Evolutionary conservation across 2,329 filamentous ascomycete genomes (phyloP), one percentile per base, ranked within the genome.

Genomic region (Ophiostoma quercus): DNA sequence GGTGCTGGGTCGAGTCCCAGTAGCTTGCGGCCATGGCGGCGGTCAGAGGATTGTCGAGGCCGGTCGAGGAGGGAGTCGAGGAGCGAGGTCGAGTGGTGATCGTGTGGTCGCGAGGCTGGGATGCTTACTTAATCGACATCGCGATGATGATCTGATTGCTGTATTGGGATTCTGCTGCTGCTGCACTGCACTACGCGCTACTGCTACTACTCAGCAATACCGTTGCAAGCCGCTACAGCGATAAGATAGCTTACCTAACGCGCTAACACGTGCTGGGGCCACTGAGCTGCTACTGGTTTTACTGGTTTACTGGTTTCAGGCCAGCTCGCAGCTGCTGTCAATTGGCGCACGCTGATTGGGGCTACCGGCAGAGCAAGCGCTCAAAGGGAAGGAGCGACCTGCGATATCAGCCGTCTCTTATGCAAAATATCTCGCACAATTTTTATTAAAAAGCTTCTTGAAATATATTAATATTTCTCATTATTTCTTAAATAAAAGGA

Each of bases 1-100:
- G 90, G 75, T 90, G 87, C 81, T 99, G 95, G 34, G 92, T 95
- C 69, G 95, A 98, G 73, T 92, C 90, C 94, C 94, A 99, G 82
- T 94, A 99, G 80, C 94, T 97, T 77, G 94, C 92, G 43, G 94
- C 92, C 94, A 97, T 97, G 68, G 37, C 60, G 34, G 34, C 34
- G 34, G 34, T 34, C 4, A 8, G 34, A 34, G 34, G 32, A 34
- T 34, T 34, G 34, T 34, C 3, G 34, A 34, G 34, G 34, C 34
- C 34, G 34, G 62, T 62, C 57, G 57, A 32, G 54, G 11, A 25
- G 22, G 22, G n/a, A 29, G 60, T 65, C 60, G 57, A 65, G 60
- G 39, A 32, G 4, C 62, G n/a, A 25, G 54, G 14, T 34, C 34
- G 34, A 34, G 5, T 34, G 34, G 34, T 8, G 34, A 34, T 34